Percentiles rank a stretch among this genome's conserved stretches.
phyloP scores from a whole-genome alignment of 1,139 yeast species.

The Saccharomycopsis hybrid region DNA sequence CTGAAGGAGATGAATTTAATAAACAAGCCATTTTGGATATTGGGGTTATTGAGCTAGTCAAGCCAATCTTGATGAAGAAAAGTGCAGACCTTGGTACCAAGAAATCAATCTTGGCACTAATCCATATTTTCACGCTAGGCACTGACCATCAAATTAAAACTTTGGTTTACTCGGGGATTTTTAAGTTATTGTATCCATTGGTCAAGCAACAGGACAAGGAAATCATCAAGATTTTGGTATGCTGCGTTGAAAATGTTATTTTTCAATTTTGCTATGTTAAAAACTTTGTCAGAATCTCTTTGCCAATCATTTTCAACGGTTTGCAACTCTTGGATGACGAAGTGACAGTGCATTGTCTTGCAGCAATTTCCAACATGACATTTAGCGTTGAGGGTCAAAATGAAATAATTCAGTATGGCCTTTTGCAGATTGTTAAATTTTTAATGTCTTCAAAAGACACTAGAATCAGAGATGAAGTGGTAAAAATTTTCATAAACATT shows the following conservation, averaged over 20 bases:
- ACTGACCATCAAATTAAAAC: conserved; percentile 19
- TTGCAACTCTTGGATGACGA: conserved; percentile 19
- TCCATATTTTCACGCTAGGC: conserved; percentile 15
- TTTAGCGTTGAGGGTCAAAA: conserved; percentile 21
- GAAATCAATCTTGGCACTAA: conserved; percentile 6
- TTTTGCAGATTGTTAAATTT: conserved; percentile 17
- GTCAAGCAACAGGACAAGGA: conserved; percentile 14
- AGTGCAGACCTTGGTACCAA: conserved; percentile 9
- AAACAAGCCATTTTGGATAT: conserved; percentile 21
- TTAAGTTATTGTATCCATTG: conserved; percentile 19
- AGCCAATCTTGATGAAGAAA: conserved; percentile 16
- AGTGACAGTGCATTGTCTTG: conserved; percentile 19
- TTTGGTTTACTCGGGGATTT: conserved; percentile 20
- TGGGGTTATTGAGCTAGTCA: conserved; percentile 19
- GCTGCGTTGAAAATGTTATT: conserved; percentile 21
- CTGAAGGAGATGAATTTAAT: conserved; percentile 20
- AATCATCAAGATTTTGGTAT: conserved; percentile 17
- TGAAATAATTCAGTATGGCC: conserved; percentile 20
- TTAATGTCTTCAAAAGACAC: conserved; percentile 13
- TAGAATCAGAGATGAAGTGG: conserved; percentile 16
- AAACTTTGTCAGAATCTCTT: conserved; percentile 20
- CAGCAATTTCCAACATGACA: conserved; percentile 20
- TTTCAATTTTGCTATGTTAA: conserved; percentile 21
- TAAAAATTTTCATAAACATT: conserved; percentile 19
- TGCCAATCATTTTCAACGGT: conserved; percentile 20